Base-by-base conservation (phyloP, 23 red algal species). In the Gracilaria caudata region DNA sequence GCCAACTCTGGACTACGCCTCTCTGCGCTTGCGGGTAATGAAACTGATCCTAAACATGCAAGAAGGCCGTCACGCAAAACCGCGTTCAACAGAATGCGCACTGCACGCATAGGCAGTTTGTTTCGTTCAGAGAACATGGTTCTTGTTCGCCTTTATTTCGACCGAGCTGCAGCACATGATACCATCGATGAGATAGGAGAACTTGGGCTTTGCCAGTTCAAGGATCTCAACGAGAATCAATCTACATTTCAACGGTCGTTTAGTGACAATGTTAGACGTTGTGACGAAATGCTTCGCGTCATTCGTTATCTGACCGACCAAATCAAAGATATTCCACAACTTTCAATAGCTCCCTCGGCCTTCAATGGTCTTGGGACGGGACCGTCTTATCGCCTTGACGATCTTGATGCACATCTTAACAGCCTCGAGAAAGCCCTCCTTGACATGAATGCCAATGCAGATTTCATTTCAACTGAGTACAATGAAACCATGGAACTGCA, bases 61-160 rank as follows among this genome's bases (percentile, higher is more conserved):
- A 75, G 39, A 38, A 64, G 65, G 53, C 23, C 80, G 20, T 66
- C 51, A 7, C 89, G 81, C 58, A 82, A 76, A 38, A 0, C 72
- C 4, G 19, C 73, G 4, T 65, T 68, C 86, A 82, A 78, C 43
- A 78, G 79, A 37, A 68, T 11, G 24, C 89, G 68, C 80, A 83
- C 78, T 23, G 65, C 68, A 26, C 88, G 64, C 17, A 89, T 96
- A 45, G 77, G 82, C 30, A 80, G 59, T 39, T 64, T 98, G 25
- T 98, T 94, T 88, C 96, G 96, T 38, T 98, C 96, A 3, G 96
- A 95, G 43, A 83, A 92, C 33, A 98, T 98, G 91, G 82, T 98
- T 11, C 89, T 85, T 26, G 68, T 94, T 34, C 86, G 96, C 6
- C 81, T 98, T 16, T 98, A 95, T 59, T 93, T 98, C 54, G 90